Percentiles rank a stretch among this genome's conserved stretches.
Evolutionary conservation across 192 early-diverging fungal genomes (phyloP).

Genomic region (Umbelopsis isabellina): DNA sequence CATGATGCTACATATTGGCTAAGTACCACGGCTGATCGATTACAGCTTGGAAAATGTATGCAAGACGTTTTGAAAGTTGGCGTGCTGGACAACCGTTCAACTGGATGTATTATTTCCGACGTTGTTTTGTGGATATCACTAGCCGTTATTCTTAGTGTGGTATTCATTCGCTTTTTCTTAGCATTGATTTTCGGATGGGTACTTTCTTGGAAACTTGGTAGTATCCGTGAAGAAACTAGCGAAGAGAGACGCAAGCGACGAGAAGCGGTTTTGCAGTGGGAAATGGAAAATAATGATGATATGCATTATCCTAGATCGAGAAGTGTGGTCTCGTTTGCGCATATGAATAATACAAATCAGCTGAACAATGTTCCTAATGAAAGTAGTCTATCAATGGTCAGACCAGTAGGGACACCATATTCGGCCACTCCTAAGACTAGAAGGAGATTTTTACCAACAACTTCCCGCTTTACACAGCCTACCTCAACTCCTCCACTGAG

Average conservation of each 20-base stretch:
- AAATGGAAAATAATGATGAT: constrained; percentile 43
- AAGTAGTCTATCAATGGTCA: neutral
- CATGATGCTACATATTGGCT: constrained; percentile 56
- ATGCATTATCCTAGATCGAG: constrained; percentile 57
- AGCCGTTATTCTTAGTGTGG: constrained; percentile 67
- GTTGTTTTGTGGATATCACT: constrained; percentile 82
- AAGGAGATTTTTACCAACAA: constrained; percentile 46
- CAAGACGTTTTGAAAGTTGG: constrained; percentile 81
- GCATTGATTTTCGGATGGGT: constrained; percentile 86
- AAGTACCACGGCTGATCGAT: constrained; percentile 50
- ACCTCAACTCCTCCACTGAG: neutral
- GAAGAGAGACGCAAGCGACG: constrained; percentile 48
- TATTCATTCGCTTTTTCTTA: constrained; percentile 72
- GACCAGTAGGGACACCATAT: constrained; percentile 7
- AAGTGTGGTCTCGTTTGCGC: constrained; percentile 49
- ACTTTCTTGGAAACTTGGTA: constrained; percentile 75
- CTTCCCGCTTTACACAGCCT: constrained; percentile 42
- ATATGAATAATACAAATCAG: neutral
- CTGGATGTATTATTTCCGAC: constrained; percentile 83
- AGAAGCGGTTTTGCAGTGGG: constrained; percentile 46
- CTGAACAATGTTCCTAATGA: neutral
- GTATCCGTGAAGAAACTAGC: constrained; percentile 66
- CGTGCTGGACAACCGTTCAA: constrained; percentile 71
- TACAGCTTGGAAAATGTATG: constrained; percentile 70
- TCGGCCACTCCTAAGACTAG: constrained; percentile 52